Conservation (phyloP, 208 protist species). For the Crithidia fasciculata region DNA sequence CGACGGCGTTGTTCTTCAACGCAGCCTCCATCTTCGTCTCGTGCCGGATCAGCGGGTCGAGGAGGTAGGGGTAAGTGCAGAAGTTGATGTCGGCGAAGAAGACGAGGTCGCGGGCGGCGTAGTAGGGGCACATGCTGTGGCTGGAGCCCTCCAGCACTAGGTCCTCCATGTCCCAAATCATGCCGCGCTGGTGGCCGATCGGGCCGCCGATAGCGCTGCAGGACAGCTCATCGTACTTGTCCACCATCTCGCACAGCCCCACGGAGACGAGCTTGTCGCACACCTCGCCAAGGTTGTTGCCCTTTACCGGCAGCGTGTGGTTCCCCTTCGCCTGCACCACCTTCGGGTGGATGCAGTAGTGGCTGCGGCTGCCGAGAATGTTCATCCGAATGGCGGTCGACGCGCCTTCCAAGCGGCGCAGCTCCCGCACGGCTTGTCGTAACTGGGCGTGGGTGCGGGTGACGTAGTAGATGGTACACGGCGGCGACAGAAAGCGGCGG, state of each 20-base stretch:
- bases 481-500: slow-evolving; percentile 51
- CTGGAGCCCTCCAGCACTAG: slow-evolving; percentile 75
- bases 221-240: slow-evolving; percentile 60
- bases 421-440: slow-evolving; percentile 93
- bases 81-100: slow-evolving; percentile 94
- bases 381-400: slow-evolving; percentile 74
- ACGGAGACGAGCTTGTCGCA: slow-evolving; percentile 85
- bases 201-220: slow-evolving; percentile 52
- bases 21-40: slow-evolving; percentile 80
- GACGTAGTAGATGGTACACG: slow-evolving; percentile 93
- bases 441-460: slow-evolving; percentile 98
- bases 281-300: slow-evolving; percentile 86
- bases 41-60: slow-evolving; percentile 93
- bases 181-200: slow-evolving; percentile 32
- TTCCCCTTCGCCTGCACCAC: slow-evolving; percentile 49
- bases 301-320: slow-evolving; percentile 60
- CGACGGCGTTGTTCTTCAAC: slow-evolving; percentile 74
- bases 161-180: slow-evolving; percentile 94
- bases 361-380: slow-evolving; percentile 94
- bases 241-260: slow-evolving; percentile 65
- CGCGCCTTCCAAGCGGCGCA: slow-evolving; percentile 74
- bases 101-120: slow-evolving; percentile 84
- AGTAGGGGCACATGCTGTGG: slow-evolving; percentile 93
- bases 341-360: slow-evolving; percentile 94
- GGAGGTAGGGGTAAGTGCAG: slow-evolving; percentile 98